phyloP scores from a whole-genome alignment of 441 rosid genomes.

The Viola pubescens region DNA sequence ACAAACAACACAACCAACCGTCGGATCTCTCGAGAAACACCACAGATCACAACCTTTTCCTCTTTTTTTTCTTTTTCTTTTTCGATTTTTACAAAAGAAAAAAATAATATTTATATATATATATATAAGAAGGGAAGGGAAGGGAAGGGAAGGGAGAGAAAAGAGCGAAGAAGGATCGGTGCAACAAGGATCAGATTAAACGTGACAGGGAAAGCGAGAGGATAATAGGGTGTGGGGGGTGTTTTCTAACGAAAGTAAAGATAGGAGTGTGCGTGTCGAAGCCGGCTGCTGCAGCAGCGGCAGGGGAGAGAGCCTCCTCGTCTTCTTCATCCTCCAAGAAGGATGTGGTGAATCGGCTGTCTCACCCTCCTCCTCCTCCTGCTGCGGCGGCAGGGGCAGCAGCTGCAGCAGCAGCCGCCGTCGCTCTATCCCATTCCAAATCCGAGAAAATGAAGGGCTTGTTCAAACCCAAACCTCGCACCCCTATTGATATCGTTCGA shows the following conservation, averaged over 20 bases:
- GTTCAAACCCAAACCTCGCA: conserved; percentile 89
- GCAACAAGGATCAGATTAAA: not conserved
- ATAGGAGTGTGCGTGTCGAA: conserved; percentile 62
- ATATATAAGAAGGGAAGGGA: too few species aligned
- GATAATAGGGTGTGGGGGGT: not conserved
- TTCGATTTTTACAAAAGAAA: too few species aligned
- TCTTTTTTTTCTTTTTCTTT: not conserved
- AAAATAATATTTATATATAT: too few species aligned
- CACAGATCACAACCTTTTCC: too few species aligned
- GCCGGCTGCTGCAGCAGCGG: conserved; percentile 36
- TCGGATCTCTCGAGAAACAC: too few species aligned
- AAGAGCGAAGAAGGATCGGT: not conserved
- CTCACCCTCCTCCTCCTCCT: conserved; percentile 28
- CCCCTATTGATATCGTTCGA: conserved; percentile 74
- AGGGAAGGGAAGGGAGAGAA: not conserved
- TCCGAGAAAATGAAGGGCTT: conserved; percentile 72
- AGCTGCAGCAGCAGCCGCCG: conserved; percentile 18
- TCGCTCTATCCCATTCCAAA: conserved; percentile 8
- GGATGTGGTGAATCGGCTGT: conserved; percentile 34
- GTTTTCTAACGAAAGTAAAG: conserved; percentile 11
- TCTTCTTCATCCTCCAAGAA: conserved; percentile 9
- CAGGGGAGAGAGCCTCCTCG: conserved; percentile 32
- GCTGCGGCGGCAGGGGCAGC: conserved; percentile 17
- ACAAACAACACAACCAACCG: too few species aligned
- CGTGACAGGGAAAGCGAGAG: not conserved